A percentile compares a stretch with the other conserved stretches of the same genome.
Conservation (phyloP, 352 stramenopile genomes). For the Pythium rishiriense region DNA sequence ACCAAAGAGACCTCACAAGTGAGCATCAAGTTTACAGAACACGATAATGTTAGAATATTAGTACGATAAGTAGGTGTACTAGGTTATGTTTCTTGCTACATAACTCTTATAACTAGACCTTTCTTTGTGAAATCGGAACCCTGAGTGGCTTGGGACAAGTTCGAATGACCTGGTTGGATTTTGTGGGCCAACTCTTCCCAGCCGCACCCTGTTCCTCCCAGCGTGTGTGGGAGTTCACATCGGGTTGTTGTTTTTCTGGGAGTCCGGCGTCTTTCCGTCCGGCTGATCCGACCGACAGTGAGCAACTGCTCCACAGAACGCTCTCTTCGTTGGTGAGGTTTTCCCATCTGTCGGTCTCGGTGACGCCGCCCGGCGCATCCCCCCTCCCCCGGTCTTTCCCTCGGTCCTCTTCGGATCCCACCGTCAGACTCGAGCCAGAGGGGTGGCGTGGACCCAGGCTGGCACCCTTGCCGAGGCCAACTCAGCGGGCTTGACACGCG, state of each 20-base stretch:
- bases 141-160: background rate
- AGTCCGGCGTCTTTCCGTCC: background rate
- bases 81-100: background rate
- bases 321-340: background rate
- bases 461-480: background rate
- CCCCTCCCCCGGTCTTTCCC: background rate
- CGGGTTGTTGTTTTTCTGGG: background rate
- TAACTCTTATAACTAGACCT: background rate
- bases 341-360: background rate
- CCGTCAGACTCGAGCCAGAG: background rate
- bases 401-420: background rate
- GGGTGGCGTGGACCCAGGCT: background rate
- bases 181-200: background rate
- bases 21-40: background rate
- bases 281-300: background rate
- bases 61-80: background rate
- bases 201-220: background rate
- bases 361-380: background rate
- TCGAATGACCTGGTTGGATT: background rate
- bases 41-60: background rate
- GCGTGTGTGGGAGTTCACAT: background rate
- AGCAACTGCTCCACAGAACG: background rate
- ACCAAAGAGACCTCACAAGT: background rate
- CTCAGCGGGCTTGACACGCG: slow-evolving; percentile 1
- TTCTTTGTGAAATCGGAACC: background rate